Evolutionary conservation across 805 yeast genomes (phyloP).

Genomic region (Saccharomycopsis sp.): DNA sequence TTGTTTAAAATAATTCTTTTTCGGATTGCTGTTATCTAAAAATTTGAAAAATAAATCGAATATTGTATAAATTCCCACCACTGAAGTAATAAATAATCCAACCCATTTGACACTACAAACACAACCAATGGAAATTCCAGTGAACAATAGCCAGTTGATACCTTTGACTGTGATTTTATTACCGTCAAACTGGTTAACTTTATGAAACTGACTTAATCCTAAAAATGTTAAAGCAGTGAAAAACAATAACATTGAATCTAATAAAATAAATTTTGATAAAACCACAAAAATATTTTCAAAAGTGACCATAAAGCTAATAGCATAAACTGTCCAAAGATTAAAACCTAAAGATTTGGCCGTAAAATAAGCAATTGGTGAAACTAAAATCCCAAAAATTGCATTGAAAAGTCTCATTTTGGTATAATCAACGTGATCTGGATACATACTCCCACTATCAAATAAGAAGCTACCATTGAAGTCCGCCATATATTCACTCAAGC

Average conservation of each 20-base stretch:
- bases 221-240: conserved; percentile 64
- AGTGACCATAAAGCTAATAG: conserved; percentile 51
- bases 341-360: conserved; percentile 53
- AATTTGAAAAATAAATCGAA: conserved; percentile 33
- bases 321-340: conserved; percentile 40
- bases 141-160: conserved; percentile 43
- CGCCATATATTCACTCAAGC: conserved; percentile 70
- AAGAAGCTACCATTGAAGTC: conserved; percentile 65
- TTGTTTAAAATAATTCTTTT: conserved; percentile 38
- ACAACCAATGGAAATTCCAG: conserved; percentile 69
- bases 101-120: conserved; percentile 85
- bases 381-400: conserved; percentile 52
- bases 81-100: conserved; percentile 55
- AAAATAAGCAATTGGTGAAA: conserved; percentile 63
- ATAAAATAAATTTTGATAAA: conserved; percentile 60
- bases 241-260: conserved; percentile 68
- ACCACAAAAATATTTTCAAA: conserved; percentile 63
- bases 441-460: conserved; percentile 55
- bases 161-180: conserved; percentile 33
- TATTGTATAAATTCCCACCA: conserved; percentile 49
- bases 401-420: conserved; percentile 63
- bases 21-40: conserved; percentile 19
- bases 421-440: conserved; percentile 53
- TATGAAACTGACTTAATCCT: conserved; percentile 46
- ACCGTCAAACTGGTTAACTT: conserved; percentile 22